Evolutionary conservation across 2,329 filamentous ascomycete species (phyloP), one percentile per base, ranked within the genome.

Genomic region (Curvularia sp.): DNA sequence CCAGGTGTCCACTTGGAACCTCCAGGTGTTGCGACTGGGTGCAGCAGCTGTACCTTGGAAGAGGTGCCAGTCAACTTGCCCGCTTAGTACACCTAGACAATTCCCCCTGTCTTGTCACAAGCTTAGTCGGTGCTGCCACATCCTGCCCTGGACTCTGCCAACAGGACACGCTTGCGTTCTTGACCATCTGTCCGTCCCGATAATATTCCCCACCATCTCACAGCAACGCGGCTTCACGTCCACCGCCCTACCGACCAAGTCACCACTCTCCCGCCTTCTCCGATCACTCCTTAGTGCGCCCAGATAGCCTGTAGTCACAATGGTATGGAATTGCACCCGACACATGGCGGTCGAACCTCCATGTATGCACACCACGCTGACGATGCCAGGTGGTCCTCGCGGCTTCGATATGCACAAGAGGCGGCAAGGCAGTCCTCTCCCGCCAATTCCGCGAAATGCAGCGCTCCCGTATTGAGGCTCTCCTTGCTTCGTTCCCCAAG

Each of bases 401-500:
- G 80, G 95, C 95, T 75, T 98, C 95, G 75, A 97, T 99, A 84
- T 98, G 94, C 82, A 99, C 96, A 78, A 89, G 95, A 71, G 95
- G 95, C 78, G 95, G 95, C 78, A 99, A 99, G 85, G 92, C 94
- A 80, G 93, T 99, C 75, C 89, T 99, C 79, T 98, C 95, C 66
- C 90, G 96, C 75, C 93, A 97, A 82, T 99, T 99, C 80, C 89
- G 94, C 71, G 94, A 98, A 82, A 98, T 99, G 87, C 91, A 94
- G 79, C 88, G 95, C 77, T 97, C 96, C 49, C 88, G 96, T 76
- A 93, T 99, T 75, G 96, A 99, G 84, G 95, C 91, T 56, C 88
- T 99, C 57, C 89, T 99, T 57, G 95, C 96, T 65, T 96, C 94
- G 9, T 97, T 99, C 77, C 96, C 95, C 55, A 99, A 99, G 82